Evolutionary conservation across 176 grass and related monocot genomes (phyloP), one percentile per base, ranked within the genome.

Genomic region (Olyra latifolia): DNA sequence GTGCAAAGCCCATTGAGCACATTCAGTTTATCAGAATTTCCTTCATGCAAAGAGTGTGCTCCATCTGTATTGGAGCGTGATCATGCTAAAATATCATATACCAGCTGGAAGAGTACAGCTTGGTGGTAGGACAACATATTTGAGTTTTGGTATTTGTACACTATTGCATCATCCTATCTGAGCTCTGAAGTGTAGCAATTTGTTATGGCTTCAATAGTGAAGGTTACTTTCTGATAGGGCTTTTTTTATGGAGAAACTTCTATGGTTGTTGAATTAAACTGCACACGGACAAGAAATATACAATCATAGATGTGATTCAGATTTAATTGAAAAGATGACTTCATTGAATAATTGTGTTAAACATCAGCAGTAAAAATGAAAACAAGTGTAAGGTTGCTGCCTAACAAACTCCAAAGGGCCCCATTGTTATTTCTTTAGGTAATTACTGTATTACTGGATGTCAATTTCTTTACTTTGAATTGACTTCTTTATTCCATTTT

Each of bases 401-500:
- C 20, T 70, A 62, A 72, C 7, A 60, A 77, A 70, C 44, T 40
- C 5, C n/a, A 40, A 25, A 59, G 27, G 5, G 9, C 4, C 20
- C 1, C 41, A 61, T 46, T 70, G 20, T 19, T 48, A 2, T 49
- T 16, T 38, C 4, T 62, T 40, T 60, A 84, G 20, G 42, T 70
- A n/a, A n/a, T n/a, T n/a, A n/a, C n/a, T n/a, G n/a, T 57, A 69
- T 27, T 39, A 32, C 4, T 5, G 8, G 19, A 28, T 62, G 28
- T 29, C 8, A 42, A 15, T 63, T 72, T 42, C 2, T 29, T 72
- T 77, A 23, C 43, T 14, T 45, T 75, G 48, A 53, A 75, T 75
- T 44, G 16, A 53, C 38, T 16, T 16, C 7, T 73, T 27, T 66
- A 42, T 62, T 86, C 8, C 19, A 62, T 83, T 60, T 77, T 9